Conservation (phyloP, 495 filamentous ascomycete genomes). For the Poronia punctata region DNA sequence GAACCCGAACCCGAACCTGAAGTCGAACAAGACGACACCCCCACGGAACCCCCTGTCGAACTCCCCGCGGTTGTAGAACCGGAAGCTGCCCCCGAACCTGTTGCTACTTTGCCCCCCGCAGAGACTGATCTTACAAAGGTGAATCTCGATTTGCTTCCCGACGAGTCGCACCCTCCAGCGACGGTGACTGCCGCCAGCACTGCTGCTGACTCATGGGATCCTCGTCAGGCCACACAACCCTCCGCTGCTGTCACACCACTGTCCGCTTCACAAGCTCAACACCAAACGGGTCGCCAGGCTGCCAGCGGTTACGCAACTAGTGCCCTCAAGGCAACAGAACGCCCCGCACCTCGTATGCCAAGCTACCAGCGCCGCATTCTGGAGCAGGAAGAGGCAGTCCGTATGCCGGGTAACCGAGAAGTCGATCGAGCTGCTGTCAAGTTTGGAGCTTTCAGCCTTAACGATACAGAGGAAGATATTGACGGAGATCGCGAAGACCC, state of each 20-base stretch:
- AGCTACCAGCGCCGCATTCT: constrained; percentile 76
- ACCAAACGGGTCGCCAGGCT: constrained; percentile 48
- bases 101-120: constrained; percentile 53
- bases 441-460: constrained; percentile 92
- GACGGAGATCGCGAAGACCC: constrained; percentile 92
- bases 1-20: constrained; percentile 30
- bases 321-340: constrained; percentile 66
- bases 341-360: constrained; percentile 52
- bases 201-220: constrained; percentile 73
- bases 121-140: constrained; percentile 81
- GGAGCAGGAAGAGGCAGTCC: constrained; percentile 93
- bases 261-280: constrained; percentile 49
- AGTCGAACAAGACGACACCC: constrained; percentile 23
- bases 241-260: constrained; percentile 48
- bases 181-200: constrained; percentile 89
- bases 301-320: constrained; percentile 63
- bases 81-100: constrained; percentile 44
- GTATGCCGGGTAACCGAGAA: constrained; percentile 98
- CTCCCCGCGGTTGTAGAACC: constrained; percentile 37
- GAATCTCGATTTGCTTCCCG: constrained; percentile 84
- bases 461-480: constrained; percentile 72
- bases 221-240: constrained; percentile 40
- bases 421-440: constrained; percentile 92
- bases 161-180: constrained; percentile 64
- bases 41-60: constrained; percentile 16